Percentiles rank a stretch among this genome's conserved stretches.
Conservation (phyloP, 1,139 yeast species). For the Geotrichum phurueaensis region DNA sequence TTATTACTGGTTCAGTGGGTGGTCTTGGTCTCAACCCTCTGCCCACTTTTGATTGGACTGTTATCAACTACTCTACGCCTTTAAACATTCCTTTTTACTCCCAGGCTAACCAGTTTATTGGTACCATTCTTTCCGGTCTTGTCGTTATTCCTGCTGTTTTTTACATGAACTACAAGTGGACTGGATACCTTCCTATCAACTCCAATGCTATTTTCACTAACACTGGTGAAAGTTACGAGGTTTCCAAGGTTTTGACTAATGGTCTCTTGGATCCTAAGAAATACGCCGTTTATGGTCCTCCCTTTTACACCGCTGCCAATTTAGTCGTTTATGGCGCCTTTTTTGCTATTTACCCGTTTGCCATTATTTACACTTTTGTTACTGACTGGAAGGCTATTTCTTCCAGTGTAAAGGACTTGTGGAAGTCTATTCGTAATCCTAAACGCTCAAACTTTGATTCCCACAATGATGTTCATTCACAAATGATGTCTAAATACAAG, state of each 20-base stretch:
- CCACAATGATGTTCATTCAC: slow-evolving; percentile 17
- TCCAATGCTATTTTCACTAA: slow-evolving; percentile 45
- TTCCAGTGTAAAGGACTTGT: slow-evolving; percentile 15
- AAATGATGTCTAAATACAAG: slow-evolving; percentile 46
- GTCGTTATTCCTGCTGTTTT: slow-evolving; percentile 42
- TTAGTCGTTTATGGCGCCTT: slow-evolving; percentile 35
- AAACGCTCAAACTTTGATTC: slow-evolving; percentile 32
- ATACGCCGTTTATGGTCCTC: slow-evolving; percentile 42
- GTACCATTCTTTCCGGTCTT: slow-evolving; percentile 40
- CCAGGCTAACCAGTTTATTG: slow-evolving; percentile 39
- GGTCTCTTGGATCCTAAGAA: slow-evolving; percentile 32
- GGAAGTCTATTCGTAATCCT: slow-evolving; percentile 31
- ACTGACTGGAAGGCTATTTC: slow-evolving; percentile 22
- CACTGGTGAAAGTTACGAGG: slow-evolving; percentile 42
- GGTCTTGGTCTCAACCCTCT: slow-evolving; percentile 56
- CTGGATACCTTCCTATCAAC: slow-evolving; percentile 51
- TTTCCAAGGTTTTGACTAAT: slow-evolving; percentile 40
- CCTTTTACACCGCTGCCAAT: slow-evolving; percentile 40
- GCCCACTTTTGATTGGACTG: slow-evolving; percentile 42
- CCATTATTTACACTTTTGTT: slow-evolving; percentile 22
- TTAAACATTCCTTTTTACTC: slow-evolving; percentile 46
- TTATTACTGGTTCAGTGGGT: slow-evolving; percentile 44
- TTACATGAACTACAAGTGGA: slow-evolving; percentile 48
- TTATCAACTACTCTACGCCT: slow-evolving; percentile 36
- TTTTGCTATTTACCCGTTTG: slow-evolving; percentile 29